These are phyloP conservation scores for Amanita molliuscula DNA, from an alignment of 768 basidiomycete genomes.

Conservation along the genomic window DNA sequence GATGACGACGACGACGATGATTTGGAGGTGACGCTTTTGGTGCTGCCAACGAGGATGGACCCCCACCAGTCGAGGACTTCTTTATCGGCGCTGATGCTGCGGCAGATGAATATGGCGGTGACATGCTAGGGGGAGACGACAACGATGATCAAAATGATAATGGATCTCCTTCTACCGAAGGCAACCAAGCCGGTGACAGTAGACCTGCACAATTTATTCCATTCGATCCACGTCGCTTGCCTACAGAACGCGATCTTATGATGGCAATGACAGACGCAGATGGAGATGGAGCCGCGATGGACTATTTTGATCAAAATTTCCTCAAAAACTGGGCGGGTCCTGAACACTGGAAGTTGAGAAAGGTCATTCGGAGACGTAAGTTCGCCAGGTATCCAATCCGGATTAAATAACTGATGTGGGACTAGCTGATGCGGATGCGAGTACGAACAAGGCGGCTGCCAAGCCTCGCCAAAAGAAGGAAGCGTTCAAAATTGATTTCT, in stretches of 20 bases:
- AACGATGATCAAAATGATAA: constrained; percentile 31
- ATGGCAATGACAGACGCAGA: constrained; percentile 73
- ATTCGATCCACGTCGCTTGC: constrained; percentile 78
- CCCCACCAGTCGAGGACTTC: constrained; percentile 47
- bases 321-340: constrained; percentile 98
- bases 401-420: constrained; percentile 1
- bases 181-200: constrained; percentile 26
- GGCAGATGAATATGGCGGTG: constrained; percentile 19
- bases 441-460: constrained; percentile 27
- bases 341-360: constrained; percentile 94
- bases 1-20: constrained; percentile 34
- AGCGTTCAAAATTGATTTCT: constrained; percentile 75
- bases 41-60: constrained; percentile 32
- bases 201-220: constrained; percentile 47
- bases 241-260: constrained; percentile 70
- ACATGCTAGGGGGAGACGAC: constrained; percentile 11
- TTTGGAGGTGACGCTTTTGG: constrained; percentile 28
- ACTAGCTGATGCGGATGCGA: constrained; percentile 22
- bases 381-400: constrained; percentile 5
- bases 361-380: constrained; percentile 70
- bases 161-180: constrained; percentile 34
- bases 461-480: constrained; percentile 69
- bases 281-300: constrained; percentile 50
- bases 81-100: constrained; percentile 47
- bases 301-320: constrained; percentile 84